Evolutionary conservation across 768 basidiomycete genomes (phyloP), one percentile per base, ranked within the genome.

Genomic region (Dacryopinax spathularia): DNA sequence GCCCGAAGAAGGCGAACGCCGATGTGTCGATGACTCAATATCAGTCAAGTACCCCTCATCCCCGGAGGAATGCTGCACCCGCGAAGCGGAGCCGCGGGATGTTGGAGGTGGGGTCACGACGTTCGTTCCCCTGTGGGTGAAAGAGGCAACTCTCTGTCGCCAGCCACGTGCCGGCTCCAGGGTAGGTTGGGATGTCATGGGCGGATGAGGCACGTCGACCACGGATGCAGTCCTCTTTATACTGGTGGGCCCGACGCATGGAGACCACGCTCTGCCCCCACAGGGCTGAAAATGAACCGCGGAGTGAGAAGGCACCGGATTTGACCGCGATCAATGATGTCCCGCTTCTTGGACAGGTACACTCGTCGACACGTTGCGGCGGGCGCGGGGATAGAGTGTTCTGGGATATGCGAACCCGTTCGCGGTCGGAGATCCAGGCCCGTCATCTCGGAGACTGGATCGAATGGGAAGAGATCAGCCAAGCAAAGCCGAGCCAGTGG

Each of bases 221-320:
- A 18, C 48, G 48, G 48, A 56, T 22, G 48, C 48, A 56, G 48
- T 56, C 48, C 48, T 56, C 48, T 56, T 56, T 56, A 56, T 56
- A 56, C 48, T 37, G 31, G 48, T 13, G 13, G 22, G 29, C 48
- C 25, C 25, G n/a, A n/a, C 36, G 36, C 48, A 56, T 56, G 48
- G 48, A 56, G 25, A 29, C 22, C 48, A 56, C 48, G 48, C 29
- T 15, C 25, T 31, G n/a, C 48, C 48, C 48, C 48, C 48, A 18
- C 48, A 56, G 31, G 48, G 25, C 48, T 29, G 48, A 56, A 56
- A 56, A 27, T 29, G 48, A 27, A 56, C 25, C 48, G 48, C 48
- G 48, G 48, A 56, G 48, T 56, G 48, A 29, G 48, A 56, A 56
- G 3, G 48, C 25, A 6, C 48, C 48, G 48, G 48, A 56, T 27